These are phyloP conservation scores for Phytophthora colocasiae DNA, from an alignment of 352 stramenopile genomes.

Conservation along the genomic window DNA sequence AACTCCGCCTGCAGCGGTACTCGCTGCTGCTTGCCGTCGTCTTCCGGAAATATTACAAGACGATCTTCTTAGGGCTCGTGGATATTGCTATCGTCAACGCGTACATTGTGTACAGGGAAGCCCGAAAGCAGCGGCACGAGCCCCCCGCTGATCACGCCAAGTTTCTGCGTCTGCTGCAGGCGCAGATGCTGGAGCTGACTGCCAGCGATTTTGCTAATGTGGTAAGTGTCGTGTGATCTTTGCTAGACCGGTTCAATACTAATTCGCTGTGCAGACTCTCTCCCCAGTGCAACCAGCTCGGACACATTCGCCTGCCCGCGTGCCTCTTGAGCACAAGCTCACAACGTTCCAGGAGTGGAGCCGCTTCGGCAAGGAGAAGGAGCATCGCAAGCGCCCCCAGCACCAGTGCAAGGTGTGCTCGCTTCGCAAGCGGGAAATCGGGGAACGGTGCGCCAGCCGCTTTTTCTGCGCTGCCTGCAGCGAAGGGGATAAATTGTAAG, in stretches of 20 bases:
- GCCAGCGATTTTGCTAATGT: conserved; percentile 10
- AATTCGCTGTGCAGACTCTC: too few relatives aligned
- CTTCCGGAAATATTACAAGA: conserved; percentile 36
- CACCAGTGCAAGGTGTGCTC: background rate
- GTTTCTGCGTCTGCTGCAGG: conserved; percentile 17
- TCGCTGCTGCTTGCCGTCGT: conserved; percentile 17
- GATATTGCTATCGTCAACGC: conserved; percentile 34
- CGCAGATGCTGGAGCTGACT: conserved; percentile 19
- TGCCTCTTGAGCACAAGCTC: conserved; percentile 5
- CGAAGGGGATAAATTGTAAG: background rate
- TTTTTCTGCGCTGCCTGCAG: background rate
- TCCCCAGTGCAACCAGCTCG: too few relatives aligned
- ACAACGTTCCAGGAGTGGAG: background rate
- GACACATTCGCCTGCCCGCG: too few relatives aligned
- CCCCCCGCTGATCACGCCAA: conserved; percentile 6
- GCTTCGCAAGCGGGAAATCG: background rate
- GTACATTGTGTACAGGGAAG: conserved; percentile 22
- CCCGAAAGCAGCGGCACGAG: conserved; percentile 2
- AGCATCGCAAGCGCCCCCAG: background rate
- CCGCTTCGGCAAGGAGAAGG: background rate
- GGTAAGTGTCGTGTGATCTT: too few relatives aligned
- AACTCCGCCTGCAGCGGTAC: conserved; percentile 23
- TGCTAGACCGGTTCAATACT: too few relatives aligned
- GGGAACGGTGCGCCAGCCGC: background rate
- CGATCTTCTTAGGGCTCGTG: conserved; percentile 30